These are phyloP conservation scores for Phaseolus lunatus DNA, from an alignment of 306 rosid species.

Conservation along the genomic window DNA sequence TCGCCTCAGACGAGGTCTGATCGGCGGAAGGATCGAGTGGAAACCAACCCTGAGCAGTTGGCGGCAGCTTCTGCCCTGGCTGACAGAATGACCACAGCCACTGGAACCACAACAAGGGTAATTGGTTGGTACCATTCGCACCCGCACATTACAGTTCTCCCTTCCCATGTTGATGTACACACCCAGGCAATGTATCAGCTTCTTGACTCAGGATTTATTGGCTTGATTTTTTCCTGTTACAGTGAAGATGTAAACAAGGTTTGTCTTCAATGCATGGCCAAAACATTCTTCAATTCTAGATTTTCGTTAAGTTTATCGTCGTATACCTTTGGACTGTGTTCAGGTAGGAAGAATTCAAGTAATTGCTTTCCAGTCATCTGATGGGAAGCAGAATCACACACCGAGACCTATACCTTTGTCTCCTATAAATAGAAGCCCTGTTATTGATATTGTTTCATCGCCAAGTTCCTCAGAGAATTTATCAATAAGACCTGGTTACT, in stretches of 20 bases:
- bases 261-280: constrained; percentile 39
- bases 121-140: constrained; percentile 99
- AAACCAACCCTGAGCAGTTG: constrained; percentile 95
- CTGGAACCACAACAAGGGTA: constrained; percentile 91
- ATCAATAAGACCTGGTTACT: constrained; percentile 53
- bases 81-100: constrained; percentile 73
- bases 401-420: constrained; percentile 70
- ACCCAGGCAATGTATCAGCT: constrained; percentile 98
- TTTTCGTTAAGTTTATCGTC: constrained; percentile 31
- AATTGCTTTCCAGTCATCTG: constrained; percentile 97
- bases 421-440: constrained; percentile 68
- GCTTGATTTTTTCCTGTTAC: constrained; percentile 94
- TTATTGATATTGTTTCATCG: constrained; percentile 90
- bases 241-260: constrained; percentile 95
- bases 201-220: constrained; percentile 96
- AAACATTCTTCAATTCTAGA: constrained; percentile 26
- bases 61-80: constrained; percentile 98
- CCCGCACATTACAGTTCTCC: constrained; percentile 98
- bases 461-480: constrained; percentile 81
- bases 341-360: constrained; percentile 98
- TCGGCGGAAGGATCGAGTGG: constrained; percentile 94
- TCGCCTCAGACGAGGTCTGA: constrained; percentile 98
- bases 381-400: constrained; percentile 77
- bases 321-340: constrained; percentile 38
- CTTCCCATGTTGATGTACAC: constrained; percentile 95